phyloP scores from a whole-genome alignment of 176 grass and related monocot genomes.

The Thinopyrum elongatum region DNA sequence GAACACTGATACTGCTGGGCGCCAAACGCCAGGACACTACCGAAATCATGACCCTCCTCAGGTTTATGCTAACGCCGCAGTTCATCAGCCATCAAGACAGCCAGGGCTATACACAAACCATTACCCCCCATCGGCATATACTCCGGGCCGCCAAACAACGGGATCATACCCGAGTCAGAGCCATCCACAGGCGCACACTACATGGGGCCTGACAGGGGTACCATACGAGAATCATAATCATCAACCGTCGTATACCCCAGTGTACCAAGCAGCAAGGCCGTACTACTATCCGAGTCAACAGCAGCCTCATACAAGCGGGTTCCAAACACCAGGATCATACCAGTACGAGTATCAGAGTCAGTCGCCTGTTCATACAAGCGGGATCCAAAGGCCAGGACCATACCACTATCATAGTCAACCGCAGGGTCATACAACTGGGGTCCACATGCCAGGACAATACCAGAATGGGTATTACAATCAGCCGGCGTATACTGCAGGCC shows the following conservation, averaged over 20 bases:
- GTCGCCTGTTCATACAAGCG: not conserved
- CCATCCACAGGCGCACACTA: not conserved
- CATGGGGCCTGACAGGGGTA: not conserved
- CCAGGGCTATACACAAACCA: not conserved
- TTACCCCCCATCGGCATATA: not conserved
- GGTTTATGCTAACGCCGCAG: not conserved
- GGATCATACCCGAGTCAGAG: constrained; percentile 4
- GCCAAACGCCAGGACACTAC: not conserved
- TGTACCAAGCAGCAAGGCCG: not conserved
- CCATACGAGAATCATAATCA: not conserved
- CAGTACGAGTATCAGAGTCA: not conserved
- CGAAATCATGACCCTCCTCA: not conserved
- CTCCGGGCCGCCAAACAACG: not conserved
- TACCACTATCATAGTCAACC: not conserved
- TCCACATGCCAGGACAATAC: not conserved
- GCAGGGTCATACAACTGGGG: not conserved
- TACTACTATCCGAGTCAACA: constrained; percentile 9
- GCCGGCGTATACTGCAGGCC: not conserved
- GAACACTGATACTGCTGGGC: not conserved
- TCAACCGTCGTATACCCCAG: not conserved
- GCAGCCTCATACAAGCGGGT: not conserved
- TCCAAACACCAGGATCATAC: constrained; percentile 2
- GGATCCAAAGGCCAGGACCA: not conserved
- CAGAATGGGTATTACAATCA: constrained; percentile 19
- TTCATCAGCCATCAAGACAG: not conserved